Base-by-base conservation (phyloP, 495 filamentous ascomycete species). In the Penicillium goetzii region DNA sequence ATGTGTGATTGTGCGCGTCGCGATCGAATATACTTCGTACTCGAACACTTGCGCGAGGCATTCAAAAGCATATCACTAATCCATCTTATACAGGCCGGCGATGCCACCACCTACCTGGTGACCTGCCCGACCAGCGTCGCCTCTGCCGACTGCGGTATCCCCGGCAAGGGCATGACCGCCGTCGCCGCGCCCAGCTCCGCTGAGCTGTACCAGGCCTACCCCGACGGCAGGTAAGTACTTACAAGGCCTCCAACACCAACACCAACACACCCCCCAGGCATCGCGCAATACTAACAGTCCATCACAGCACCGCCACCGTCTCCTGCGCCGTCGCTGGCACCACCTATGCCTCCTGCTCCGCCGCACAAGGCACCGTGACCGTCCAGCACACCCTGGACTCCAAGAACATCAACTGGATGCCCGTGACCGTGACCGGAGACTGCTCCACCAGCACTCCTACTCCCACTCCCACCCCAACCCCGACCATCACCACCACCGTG, bases 321-420 rank as follows among this genome's bases (percentile, higher is more conserved):
- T 68, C 67, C 47, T 78, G 76, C 74, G 61, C 65, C n/a, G 41
- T 72, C 60, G 61, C 63, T 11, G 67, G 72, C 57, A 74, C 72
- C 47, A 77, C 76, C 61, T 73, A 64, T 55, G 62, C 73, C 51
- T 72, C 69, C 34, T 78, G 76, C 70, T 54, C 40, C 26, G 64
- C 68, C 8, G 55, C 54, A 2, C 51, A 68, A 5, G 71, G 69
- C 62, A 78, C 71, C 41, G 65, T 64, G 4, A 66, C 66, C 8
- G 68, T 68, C 26, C 60, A 65, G 30, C 59, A 65, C 17, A 73
- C 65, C n/a, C 63, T 72, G 49, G 55, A 50, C 41, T 47, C 56
- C 28, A 63, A 58, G 49, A 56, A 69, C 17, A 38, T 76, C 21
- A 68, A 73, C 61, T 72, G 60, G 58, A 65, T 76, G 57, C 43